Percentiles rank a stretch among this genome's conserved stretches.
Conservation (phyloP, 75 land plant genomes). For the Cunninghamia lanceolata region DNA sequence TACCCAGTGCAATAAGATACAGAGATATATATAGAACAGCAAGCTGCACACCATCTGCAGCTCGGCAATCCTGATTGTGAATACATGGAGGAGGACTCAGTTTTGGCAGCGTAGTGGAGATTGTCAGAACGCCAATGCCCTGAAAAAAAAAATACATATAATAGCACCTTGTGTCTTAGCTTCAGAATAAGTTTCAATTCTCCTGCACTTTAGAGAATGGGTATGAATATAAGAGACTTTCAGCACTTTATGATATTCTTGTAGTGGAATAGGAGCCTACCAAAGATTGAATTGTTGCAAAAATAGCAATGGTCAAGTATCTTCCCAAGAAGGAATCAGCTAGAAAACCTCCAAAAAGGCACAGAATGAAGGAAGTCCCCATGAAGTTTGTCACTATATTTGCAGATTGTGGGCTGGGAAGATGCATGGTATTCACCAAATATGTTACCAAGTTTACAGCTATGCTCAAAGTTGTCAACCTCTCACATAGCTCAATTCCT, state of each 20-base stretch:
- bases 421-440: constrained; percentile 50
- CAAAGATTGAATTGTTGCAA: constrained; percentile 37
- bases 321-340: constrained; percentile 81
- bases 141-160: constrained; percentile 18
- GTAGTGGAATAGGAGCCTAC: constrained; percentile 20
- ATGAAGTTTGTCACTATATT: constrained; percentile 77
- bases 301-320: constrained; percentile 52
- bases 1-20: constrained; percentile 72
- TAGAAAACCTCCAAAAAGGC: constrained; percentile 74
- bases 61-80: constrained; percentile 21
- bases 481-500: constrained; percentile 73
- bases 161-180: neutral
- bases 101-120: constrained; percentile 43
- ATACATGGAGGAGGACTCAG: constrained; percentile 60
- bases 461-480: constrained; percentile 74
- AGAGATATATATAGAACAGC: constrained; percentile 51
- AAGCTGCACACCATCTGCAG: constrained; percentile 38
- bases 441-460: constrained; percentile 76
- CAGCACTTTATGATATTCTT: neutral
- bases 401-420: constrained; percentile 55
- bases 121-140: constrained; percentile 56
- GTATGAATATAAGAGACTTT: neutral
- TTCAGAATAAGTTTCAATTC: neutral
- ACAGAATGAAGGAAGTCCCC: constrained; percentile 66
- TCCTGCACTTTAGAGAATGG: neutral